Base-by-base conservation (phyloP, 495 filamentous ascomycete species). In the Neurospora sp. region DNA sequence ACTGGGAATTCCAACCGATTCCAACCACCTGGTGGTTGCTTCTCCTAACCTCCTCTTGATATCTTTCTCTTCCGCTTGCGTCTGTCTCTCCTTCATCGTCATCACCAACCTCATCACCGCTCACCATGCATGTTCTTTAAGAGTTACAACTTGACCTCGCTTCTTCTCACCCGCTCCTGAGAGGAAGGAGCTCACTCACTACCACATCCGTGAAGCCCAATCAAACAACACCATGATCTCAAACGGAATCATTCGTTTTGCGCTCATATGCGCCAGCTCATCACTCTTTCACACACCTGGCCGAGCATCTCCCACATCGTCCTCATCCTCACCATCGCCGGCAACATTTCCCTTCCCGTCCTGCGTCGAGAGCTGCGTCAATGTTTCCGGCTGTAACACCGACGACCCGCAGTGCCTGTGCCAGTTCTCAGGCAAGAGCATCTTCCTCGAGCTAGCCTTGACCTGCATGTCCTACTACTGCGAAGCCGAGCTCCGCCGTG, bases 401-500 rank as follows among this genome's bases (percentile, higher is more conserved):
- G 59, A 48, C 72, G 74, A 73, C 73, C 42, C 71, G 3, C 75
- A 73, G 22, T 82, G 78, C 73, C 68, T 81, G 71, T 82, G 80
- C 77, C 74, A 42, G 37, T 69, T 65, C 53, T 35, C 65, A 2
- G 78, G 75, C 4, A 71, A 65, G 59, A 70, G 40, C 2, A 37
- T 71, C 20, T 74, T 81, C 31, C 76, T 81, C 14, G 75, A 75
- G 38, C 44, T 48, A 7, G 77, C 79, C 45, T 40, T 79, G 20
- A 69, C 68, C 9, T 82, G 80, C 73, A 71, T 82, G 71, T 78
- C 73, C 71, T 71, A 74, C 73, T 69, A 77, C 72, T 81, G 80
- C 77, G 61, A 72, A 38, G n/a, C 71, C 40, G 72, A 78, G 22
- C 74, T 80, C 17, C 76, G 69, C 40, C 38, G 70, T 39, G 74